Evolutionary conservation across 371 early-diverging fungal species (phyloP), one percentile per base, ranked within the genome.

Genomic region (Actinomortierella wolfii): DNA sequence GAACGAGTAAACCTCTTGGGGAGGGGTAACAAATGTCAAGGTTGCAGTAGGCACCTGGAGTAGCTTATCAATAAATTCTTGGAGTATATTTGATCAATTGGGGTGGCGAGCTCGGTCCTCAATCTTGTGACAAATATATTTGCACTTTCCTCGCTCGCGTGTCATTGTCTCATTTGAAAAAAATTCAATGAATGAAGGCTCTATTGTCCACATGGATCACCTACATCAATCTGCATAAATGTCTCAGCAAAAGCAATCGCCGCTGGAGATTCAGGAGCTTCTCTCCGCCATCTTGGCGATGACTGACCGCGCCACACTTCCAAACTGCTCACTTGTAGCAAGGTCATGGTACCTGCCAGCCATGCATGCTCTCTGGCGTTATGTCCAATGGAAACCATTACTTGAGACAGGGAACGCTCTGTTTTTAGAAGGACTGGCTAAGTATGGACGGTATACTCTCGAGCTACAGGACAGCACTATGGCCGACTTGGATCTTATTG

Each of bases 381-480:
- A 49, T 2, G 67, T 73, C 15, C 56, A 67, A 8, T 73, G 74
- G 74, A 73, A 60, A 51, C 56, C 53, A 9, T 34, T 34, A 11
- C 34, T 34, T 34, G 39, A 50, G 56, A 7, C 52, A 1, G 26
- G 57, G 26, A 55, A 56, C 28, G 53, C 58, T 15, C 56, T 55
- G 13, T 73, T 67, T 44, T 54, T 67, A 14, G 44, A 67, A 29
- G 67, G 63, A 29, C 63, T 73, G 46, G 53, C 59, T n/a, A 67
- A 67, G 24, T 73, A 67, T 47, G 74, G 74, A 25, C 74, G 54
- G 43, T 54, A 57, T 23, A 56, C 60, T 1, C 39, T 67, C 25
- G 67, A 73, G 39, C 54, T 73, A 20, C 67, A 73, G 18, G 74
- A 73, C 46, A 67, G 53, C 57, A 59, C 59, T 54, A 59, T 58